Percentiles rank a stretch among this genome's conserved stretches.
Evolutionary conservation across 179 eudicot genomes (phyloP).

Genomic region (Beta corolliflora): DNA sequence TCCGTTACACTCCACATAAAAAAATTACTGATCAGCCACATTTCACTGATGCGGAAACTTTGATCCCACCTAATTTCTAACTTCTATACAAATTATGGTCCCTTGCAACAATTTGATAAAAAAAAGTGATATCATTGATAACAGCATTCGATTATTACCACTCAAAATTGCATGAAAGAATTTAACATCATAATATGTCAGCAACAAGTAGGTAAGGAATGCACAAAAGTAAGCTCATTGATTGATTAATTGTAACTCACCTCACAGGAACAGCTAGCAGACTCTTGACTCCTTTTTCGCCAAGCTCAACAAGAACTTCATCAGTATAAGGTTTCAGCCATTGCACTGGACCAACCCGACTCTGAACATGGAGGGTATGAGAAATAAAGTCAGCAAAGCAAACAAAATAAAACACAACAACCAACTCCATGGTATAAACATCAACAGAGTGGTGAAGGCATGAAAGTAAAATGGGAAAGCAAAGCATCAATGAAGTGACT

Average conservation of each 20-base stretch:
- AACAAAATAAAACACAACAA: not conserved
- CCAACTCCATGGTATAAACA: not conserved
- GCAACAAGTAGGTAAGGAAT: not conserved
- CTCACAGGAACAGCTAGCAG: slow-evolving; percentile 97
- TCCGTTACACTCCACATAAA: not conserved
- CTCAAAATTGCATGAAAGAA: not conserved
- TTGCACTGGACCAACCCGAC: slow-evolving; percentile 99
- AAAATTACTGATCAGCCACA: not conserved
- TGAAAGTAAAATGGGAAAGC: not conserved
- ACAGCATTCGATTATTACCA: too few species aligned
- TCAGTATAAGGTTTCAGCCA: slow-evolving; percentile 99
- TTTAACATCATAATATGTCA: not conserved
- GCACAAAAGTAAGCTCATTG: not conserved
- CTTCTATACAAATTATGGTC: not conserved
- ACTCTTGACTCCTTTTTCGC: slow-evolving; percentile 83
- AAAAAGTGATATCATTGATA: too few species aligned
- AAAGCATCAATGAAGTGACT: not conserved
- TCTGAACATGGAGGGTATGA: slow-evolving; percentile 46
- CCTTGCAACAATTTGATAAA: not conserved
- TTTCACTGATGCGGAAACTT: not conserved
- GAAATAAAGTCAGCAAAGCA: slow-evolving; percentile 6
- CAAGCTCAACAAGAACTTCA: slow-evolving; percentile 97
- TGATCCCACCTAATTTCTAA: not conserved
- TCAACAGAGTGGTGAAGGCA: not conserved
- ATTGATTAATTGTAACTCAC: slow-evolving; percentile 37